These are phyloP conservation scores for Phialocephala sp. DNA, from an alignment of 2,329 filamentous ascomycete species.

Conservation along the genomic window DNA sequence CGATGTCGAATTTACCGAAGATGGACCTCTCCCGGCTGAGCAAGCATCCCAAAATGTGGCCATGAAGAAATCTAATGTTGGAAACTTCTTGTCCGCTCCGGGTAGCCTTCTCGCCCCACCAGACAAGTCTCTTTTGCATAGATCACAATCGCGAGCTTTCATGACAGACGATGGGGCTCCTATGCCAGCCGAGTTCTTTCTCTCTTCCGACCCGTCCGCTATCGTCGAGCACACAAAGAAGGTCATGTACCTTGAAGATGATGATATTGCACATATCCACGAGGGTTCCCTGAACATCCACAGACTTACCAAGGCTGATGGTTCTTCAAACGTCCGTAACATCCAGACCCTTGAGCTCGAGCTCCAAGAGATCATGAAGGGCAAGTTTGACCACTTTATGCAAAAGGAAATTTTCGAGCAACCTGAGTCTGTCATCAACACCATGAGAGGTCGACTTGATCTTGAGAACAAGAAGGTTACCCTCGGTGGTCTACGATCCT, in stretches of 20 bases:
- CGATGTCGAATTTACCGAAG: slow-evolving; percentile 94
- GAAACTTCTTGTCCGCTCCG: slow-evolving; percentile 67
- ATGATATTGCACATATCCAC: slow-evolving; percentile 99
- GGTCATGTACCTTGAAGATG: slow-evolving; percentile 98
- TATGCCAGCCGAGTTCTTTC: slow-evolving; percentile 98
- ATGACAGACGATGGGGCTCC: slow-evolving; percentile 98
- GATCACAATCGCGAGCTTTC: slow-evolving; percentile 97
- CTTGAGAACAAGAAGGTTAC: slow-evolving; percentile 93
- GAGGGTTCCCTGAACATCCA: slow-evolving; percentile 99
- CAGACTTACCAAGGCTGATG: slow-evolving; percentile 95
- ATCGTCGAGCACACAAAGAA: slow-evolving; percentile 99
- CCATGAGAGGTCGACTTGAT: slow-evolving; percentile 98
- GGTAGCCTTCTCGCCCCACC: slow-evolving; percentile 79
- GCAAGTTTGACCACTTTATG: slow-evolving; percentile 99
- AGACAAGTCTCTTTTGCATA: slow-evolving; percentile 97
- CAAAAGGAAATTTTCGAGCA: slow-evolving; percentile 99
- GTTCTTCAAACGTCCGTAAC: slow-evolving; percentile 93
- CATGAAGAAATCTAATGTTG: slow-evolving; percentile 81
- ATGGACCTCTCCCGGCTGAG: slow-evolving; percentile 84
- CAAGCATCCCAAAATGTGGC: slow-evolving; percentile 95
- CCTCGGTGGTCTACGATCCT: slow-evolving; percentile 92
- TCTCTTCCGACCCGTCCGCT: slow-evolving; percentile 96
- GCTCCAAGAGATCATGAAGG: slow-evolving; percentile 99
- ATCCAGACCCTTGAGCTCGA: slow-evolving; percentile 99
- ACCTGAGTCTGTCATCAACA: slow-evolving; percentile 98